Percentiles rank a stretch among this genome's conserved stretches.
Evolutionary conservation across 2,329 filamentous ascomycete genomes (phyloP).

Genomic region (Fusarium staphyleae): DNA sequence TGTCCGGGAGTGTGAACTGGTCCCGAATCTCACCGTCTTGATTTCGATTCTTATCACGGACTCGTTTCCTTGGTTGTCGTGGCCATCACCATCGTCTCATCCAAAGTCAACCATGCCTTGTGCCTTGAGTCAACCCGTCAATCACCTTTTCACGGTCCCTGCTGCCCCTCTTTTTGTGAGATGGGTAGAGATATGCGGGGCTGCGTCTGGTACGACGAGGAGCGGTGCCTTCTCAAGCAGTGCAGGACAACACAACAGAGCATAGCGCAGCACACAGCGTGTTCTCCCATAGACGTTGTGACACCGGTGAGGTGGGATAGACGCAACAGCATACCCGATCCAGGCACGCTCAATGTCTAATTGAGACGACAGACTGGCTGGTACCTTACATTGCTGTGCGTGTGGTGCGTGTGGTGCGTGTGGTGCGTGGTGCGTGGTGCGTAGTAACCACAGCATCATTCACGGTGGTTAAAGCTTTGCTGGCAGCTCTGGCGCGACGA

Average conservation of each 20-base stretch:
- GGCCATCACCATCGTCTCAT: slow-evolving; percentile 26
- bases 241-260: slow-evolving; percentile 34
- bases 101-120: slow-evolving; percentile 24
- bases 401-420: slow-evolving; percentile 23
- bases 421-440: slow-evolving; percentile 6
- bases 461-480: slow-evolving; percentile 12
- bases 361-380: slow-evolving; percentile 20
- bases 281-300: slow-evolving; percentile 23
- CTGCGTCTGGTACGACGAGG: slow-evolving; percentile 32
- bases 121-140: slow-evolving; percentile 30
- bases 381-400: slow-evolving; percentile 39
- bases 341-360: slow-evolving; percentile 18
- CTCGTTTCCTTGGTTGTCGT: slow-evolving; percentile 18
- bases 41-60: slow-evolving; percentile 16
- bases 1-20: slow-evolving; percentile 28
- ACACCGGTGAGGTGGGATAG: slow-evolving; percentile 25
- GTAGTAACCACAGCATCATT: slow-evolving; percentile 12
- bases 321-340: slow-evolving; percentile 31
- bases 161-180: slow-evolving; percentile 36
- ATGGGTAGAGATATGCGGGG: slow-evolving; percentile 34
- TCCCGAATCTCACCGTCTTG: slow-evolving; percentile 17
- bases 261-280: slow-evolving; percentile 25
- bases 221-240: slow-evolving; percentile 23
- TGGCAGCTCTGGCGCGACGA: slow-evolving; percentile 20
- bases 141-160: slow-evolving; percentile 21